Conservation (phyloP, 2,329 filamentous ascomycete species). For the Alternaria longipes region DNA sequence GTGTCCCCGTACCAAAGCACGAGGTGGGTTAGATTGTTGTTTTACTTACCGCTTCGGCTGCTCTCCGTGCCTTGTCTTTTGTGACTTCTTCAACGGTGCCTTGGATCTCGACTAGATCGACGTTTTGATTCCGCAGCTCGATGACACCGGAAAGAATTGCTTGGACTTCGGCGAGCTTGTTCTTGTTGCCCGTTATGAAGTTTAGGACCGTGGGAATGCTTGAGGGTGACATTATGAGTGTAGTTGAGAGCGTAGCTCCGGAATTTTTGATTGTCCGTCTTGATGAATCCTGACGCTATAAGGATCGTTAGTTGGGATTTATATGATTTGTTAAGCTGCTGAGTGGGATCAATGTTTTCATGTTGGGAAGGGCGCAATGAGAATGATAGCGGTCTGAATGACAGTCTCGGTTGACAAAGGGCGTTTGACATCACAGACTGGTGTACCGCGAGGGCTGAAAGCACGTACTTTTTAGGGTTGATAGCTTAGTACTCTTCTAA, state of each 20-base stretch:
- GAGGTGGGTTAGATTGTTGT: neutral
- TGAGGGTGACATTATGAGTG: slow-evolving; percentile 24
- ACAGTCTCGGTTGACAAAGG: slow-evolving; percentile 2
- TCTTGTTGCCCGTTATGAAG: slow-evolving; percentile 96
- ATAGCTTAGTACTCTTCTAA: slow-evolving; percentile 1
- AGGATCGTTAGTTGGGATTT: neutral
- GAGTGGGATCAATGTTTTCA: slow-evolving; percentile 19
- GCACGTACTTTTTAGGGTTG: slow-evolving; percentile 7
- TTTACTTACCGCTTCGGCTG: slow-evolving; percentile 74
- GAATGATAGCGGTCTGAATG: slow-evolving; percentile 1
- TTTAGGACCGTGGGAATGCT: slow-evolving; percentile 67
- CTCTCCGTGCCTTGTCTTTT: slow-evolving; percentile 82
- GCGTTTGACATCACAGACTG: neutral
- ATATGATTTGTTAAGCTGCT: slow-evolving; percentile 19
- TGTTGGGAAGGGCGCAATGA: slow-evolving; percentile 7
- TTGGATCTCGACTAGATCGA: slow-evolving; percentile 91
- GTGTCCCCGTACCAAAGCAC: neutral
- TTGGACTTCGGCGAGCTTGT: slow-evolving; percentile 88
- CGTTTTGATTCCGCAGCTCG: slow-evolving; percentile 73
- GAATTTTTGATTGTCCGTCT: neutral
- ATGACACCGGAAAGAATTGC: slow-evolving; percentile 80
- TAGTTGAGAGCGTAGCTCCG: neutral
- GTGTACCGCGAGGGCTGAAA: neutral
- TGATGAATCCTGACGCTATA: neutral
- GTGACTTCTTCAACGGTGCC: slow-evolving; percentile 93